Percentiles rank a stretch among this genome's conserved stretches.
Evolutionary conservation across 2,329 filamentous ascomycete genomes (phyloP).

Genomic region (Diaporthe citri): DNA sequence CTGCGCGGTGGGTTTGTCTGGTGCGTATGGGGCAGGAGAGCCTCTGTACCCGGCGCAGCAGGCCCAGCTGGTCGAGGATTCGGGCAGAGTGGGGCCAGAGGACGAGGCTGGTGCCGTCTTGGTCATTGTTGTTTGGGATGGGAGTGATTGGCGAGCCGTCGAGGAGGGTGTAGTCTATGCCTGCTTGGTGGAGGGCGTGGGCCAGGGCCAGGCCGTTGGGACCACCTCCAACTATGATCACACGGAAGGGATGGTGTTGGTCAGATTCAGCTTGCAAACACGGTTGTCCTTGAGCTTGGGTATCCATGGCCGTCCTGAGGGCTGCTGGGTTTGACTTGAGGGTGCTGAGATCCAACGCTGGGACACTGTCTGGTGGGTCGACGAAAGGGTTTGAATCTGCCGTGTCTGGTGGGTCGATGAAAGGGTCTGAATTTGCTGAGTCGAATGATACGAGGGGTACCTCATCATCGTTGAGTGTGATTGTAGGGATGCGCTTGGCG

Average conservation of each 20-base stretch:
- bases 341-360: not conserved
- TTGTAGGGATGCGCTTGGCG: not conserved
- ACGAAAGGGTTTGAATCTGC: not conserved
- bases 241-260: conserved; percentile 23
- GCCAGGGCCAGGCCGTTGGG: conserved; percentile 47
- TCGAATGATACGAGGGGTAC: not conserved
- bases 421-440: not conserved
- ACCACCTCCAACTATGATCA: conserved; percentile 49
- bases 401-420: not conserved
- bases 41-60: conserved; percentile 38
- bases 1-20: conserved; percentile 32
- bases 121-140: conserved; percentile 13
- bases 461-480: not conserved
- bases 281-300: not conserved
- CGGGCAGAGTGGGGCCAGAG: conserved; percentile 44
- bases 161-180: conserved; percentile 47
- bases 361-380: not conserved
- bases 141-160: conserved; percentile 42
- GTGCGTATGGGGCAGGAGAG: conserved; percentile 27
- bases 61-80: conserved; percentile 46
- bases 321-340: not conserved
- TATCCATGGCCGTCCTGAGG: no score
- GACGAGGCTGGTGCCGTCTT: conserved; percentile 41
- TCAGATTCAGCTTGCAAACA: accelerated
- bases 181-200: conserved; percentile 47